These are phyloP conservation scores for Bothriochloa decipiens DNA, from an alignment of 176 grass and related monocot species.

Conservation along the genomic window DNA sequence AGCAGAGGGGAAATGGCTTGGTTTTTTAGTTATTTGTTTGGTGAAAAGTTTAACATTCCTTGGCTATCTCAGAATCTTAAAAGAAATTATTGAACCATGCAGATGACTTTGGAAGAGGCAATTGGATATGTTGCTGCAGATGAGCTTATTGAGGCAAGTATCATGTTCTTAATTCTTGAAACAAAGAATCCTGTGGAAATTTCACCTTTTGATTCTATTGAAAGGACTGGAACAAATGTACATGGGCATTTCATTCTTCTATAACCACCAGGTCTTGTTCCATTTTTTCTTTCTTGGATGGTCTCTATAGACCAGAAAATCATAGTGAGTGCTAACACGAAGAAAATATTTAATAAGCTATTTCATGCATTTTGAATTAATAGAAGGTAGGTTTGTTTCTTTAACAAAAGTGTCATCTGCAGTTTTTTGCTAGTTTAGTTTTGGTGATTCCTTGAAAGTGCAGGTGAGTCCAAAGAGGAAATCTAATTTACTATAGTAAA, in stretches of 20 bases:
- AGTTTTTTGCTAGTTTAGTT: conserved; percentile 11
- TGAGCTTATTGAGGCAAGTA: conserved; percentile 97
- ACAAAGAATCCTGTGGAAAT: not conserved
- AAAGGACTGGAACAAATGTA: conserved; percentile 18
- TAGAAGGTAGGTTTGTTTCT: not conserved
- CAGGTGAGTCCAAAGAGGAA: conserved; percentile 9
- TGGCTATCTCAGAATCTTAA: conserved; percentile 34
- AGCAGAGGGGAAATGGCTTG: not conserved
- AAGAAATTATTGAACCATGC: conserved; percentile 47
- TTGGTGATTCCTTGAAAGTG: conserved; percentile 4
- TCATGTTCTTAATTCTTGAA: conserved; percentile 21
- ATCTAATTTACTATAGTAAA: not conserved
- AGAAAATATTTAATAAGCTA: conserved; percentile 4
- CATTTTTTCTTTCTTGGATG: not conserved
- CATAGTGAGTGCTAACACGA: conserved; percentile 1
- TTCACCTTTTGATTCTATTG: not conserved
- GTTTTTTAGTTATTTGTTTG: conserved; percentile 10
- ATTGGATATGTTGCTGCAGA: conserved; percentile 99
- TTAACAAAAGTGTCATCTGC: not conserved
- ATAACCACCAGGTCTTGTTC: not conserved
- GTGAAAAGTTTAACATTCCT: conserved; percentile 16
- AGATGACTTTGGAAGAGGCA: conserved; percentile 98
- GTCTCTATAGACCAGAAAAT: not conserved
- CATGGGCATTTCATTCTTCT: conserved; percentile 39
- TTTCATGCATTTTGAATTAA: conserved; percentile 6